Conservation (phyloP, 2,329 filamentous ascomycete genomes). For the Trichoderma sp. region DNA sequence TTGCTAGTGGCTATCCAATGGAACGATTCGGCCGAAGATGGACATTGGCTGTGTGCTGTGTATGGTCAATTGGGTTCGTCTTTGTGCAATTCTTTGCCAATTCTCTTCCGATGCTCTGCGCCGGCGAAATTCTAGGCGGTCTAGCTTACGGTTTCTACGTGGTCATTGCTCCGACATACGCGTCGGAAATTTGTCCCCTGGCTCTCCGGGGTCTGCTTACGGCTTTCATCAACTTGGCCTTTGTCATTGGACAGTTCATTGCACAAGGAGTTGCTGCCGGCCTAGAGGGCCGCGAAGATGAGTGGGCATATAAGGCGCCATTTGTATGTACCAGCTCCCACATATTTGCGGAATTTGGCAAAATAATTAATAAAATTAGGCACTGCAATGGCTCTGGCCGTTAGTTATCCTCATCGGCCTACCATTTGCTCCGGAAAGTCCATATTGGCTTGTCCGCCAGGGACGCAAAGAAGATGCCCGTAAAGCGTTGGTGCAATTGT, state of each 20-base stretch:
- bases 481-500: constrained; percentile 42
- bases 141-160: constrained; percentile 61
- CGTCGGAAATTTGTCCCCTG: constrained; percentile 59
- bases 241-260: constrained; percentile 60
- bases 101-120: constrained; percentile 54
- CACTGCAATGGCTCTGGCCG: constrained; percentile 52
- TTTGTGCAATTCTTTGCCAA: constrained; percentile 64
- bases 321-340: constrained; percentile 23
- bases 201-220: constrained; percentile 57
- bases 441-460: constrained; percentile 50
- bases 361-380: constrained; percentile 24
- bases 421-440: constrained; percentile 49
- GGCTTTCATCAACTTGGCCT: constrained; percentile 60
- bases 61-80: constrained; percentile 50
- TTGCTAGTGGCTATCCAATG: constrained; percentile 29
- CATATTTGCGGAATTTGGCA: too few species aligned
- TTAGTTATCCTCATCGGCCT: constrained; percentile 44
- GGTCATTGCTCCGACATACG: constrained; percentile 58
- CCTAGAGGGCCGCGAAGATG: constrained; percentile 38
- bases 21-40: constrained; percentile 45
- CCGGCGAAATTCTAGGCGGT: constrained; percentile 60
- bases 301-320: constrained; percentile 45
- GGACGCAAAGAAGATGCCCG: constrained; percentile 43
- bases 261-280: constrained; percentile 48
- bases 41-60: constrained; percentile 45